Base-by-base conservation (phyloP, 495 filamentous ascomycete genomes). In the Hypoxylon subgilvum region DNA sequence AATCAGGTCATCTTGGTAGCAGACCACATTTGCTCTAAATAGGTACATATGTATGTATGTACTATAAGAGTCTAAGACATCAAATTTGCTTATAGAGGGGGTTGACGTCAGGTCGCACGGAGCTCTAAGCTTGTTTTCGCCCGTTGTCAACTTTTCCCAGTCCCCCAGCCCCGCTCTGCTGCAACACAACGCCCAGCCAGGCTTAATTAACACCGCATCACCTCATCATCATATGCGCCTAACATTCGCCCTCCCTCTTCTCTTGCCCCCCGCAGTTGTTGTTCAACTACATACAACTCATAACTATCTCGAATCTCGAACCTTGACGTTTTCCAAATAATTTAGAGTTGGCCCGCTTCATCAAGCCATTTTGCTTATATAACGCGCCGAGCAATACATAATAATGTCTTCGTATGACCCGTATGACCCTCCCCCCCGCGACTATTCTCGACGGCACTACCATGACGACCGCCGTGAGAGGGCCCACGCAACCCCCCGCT, bases 381-480 rank as follows among this genome's bases (percentile, higher is more conserved):
- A 34, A 3, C 31, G n/a, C 7, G 5, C n/a, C n/a, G n/a, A n/a
- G n/a, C n/a, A n/a, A n/a, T 5, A 34, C n/a, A 34, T 12, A 23
- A 54, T 41, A 46, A 80, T 80, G 78, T 74, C 78, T 28, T 70
- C 72, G 22, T 79, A 80, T 71, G 76, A 79, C 53, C 72, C 66
- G 7, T 79, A 79, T 48, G 78, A 79, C 44, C 52, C 68, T 16
- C 74, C 74, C 4, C 30, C 68, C 22, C 67, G 74, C 57, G 74
- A 80, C 34, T 56, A 68, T 27, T 67, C 72, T 18, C 70, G 70
- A 28, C 75, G 76, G 62, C 69, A 76, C 63, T 71, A 77, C 68
- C 69, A 74, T 49, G 78, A 79, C 31, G 78, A 81, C 42, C 74
- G 74, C 31, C 68, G 69, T 32, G 75, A 76, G 13, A 71, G 74